Evolutionary conservation across 495 filamentous ascomycete species (phyloP).

Genomic region (Staphylotrichum longicolle): DNA sequence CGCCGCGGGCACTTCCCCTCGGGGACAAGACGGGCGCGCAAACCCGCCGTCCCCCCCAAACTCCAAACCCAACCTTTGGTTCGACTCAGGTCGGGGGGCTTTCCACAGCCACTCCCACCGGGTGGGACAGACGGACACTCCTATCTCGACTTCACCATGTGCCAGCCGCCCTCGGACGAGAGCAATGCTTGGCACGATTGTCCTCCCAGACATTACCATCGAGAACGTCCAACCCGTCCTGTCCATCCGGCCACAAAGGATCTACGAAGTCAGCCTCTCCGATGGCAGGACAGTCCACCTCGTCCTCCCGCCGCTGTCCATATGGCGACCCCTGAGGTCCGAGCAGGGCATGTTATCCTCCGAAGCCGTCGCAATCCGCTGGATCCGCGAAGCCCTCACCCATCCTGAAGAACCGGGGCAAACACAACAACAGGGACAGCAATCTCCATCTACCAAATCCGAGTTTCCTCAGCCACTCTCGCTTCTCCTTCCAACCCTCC

Average conservation of each 20-base stretch:
- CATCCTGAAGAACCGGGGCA: neutral
- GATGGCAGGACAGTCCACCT: constrained; percentile 37
- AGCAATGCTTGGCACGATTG: constrained; percentile 32
- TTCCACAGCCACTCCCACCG: too few species aligned
- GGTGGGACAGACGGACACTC: too few species aligned
- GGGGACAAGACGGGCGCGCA: neutral
- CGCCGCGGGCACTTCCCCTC: neutral
- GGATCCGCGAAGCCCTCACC: constrained; percentile 26
- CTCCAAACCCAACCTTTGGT: neutral
- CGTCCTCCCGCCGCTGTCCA: constrained; percentile 35
- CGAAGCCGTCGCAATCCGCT: constrained; percentile 37
- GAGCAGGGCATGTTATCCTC: constrained; percentile 38
- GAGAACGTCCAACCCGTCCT: constrained; percentile 29
- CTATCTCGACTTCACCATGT: constrained; percentile 30
- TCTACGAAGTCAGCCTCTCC: constrained; percentile 37
- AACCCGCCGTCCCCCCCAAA: too few species aligned
- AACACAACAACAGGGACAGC: neutral
- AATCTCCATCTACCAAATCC: neutral
- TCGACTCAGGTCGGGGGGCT: neutral
- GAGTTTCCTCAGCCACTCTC: neutral
- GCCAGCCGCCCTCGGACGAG: constrained; percentile 35
- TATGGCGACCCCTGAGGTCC: constrained; percentile 41
- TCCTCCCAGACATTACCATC: constrained; percentile 33
- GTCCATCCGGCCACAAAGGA: constrained; percentile 34
- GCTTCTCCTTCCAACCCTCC: constrained; percentile 35